Evolutionary conservation across 305 asterid genomes (phyloP).

Genomic region (Petunia hybrid): DNA sequence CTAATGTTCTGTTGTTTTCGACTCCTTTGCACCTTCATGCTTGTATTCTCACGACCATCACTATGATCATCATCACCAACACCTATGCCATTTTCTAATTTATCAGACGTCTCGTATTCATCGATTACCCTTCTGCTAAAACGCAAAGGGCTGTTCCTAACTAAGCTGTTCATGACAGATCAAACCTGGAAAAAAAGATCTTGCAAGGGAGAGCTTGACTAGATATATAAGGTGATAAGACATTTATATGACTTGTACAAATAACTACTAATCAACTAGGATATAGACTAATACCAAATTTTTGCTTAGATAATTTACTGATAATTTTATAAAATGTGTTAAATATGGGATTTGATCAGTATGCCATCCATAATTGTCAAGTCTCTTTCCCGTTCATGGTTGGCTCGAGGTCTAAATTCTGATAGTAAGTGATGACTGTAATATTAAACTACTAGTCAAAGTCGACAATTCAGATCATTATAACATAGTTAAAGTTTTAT

Average conservation of each 20-base stretch:
- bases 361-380: not conserved
- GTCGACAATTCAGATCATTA: not conserved
- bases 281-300: not conserved
- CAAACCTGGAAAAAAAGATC: not conserved
- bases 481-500: no score
- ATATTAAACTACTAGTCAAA: not conserved
- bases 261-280: conserved; percentile 2
- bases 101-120: not conserved
- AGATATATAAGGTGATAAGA: not conserved
- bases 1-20: not conserved
- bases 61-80: not conserved
- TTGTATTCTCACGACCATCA: not conserved
- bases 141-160: not conserved
- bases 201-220: not conserved
- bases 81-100: not conserved
- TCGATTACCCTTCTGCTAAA: not conserved
- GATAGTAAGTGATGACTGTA: not conserved
- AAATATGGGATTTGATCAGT: not conserved
- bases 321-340: not conserved
- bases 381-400: not conserved
- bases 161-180: not conserved
- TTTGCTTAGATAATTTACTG: not conserved
- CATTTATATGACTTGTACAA: not conserved
- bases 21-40: not conserved
- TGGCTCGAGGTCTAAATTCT: not conserved